Evolutionary conservation across 2,329 filamentous ascomycete genomes (phyloP).

Genomic region (Trichoderma oligosporum): DNA sequence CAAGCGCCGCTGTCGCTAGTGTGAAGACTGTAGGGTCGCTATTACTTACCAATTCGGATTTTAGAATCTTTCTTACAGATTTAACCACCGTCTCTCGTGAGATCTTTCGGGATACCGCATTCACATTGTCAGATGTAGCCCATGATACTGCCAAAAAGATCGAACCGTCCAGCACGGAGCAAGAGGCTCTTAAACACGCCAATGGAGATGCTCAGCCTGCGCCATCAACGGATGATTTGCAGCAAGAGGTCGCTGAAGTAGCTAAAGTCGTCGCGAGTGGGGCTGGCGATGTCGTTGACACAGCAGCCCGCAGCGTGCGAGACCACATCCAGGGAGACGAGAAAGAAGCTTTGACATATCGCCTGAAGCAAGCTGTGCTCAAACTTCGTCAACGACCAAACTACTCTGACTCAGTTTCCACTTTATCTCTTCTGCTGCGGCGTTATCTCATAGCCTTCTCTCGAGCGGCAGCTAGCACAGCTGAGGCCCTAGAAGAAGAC

Average conservation of each 20-base stretch:
- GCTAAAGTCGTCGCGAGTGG: conserved; percentile 52
- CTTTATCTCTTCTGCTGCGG: conserved; percentile 68
- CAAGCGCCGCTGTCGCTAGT: conserved; percentile 62
- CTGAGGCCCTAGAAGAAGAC: conserved; percentile 64
- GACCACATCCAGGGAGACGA: conserved; percentile 72
- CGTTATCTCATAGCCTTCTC: conserved; percentile 77
- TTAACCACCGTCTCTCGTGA: conserved; percentile 74
- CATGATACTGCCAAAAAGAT: conserved; percentile 69
- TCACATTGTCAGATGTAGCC: conserved; percentile 71
- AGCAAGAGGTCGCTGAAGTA: conserved; percentile 54
- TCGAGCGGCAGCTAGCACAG: conserved; percentile 63
- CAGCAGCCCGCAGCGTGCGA: conserved; percentile 65
- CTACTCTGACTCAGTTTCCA: conserved; percentile 83
- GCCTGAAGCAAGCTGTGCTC: conserved; percentile 71
- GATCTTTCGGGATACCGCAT: conserved; percentile 82
- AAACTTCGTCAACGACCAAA: conserved; percentile 73
- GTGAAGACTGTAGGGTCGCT: conserved; percentile 77
- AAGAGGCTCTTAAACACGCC: conserved; percentile 45
- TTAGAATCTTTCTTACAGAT: conserved; percentile 80
- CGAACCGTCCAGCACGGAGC: conserved; percentile 62
- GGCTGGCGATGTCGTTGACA: conserved; percentile 48
- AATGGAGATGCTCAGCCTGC: conserved; percentile 40
- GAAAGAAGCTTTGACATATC: conserved; percentile 66
- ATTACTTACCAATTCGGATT: conserved; percentile 86
- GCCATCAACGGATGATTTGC: conserved; percentile 61